Conservation (phyloP, 192 early-diverging fungal species). For the Linnemannia exigua region DNA sequence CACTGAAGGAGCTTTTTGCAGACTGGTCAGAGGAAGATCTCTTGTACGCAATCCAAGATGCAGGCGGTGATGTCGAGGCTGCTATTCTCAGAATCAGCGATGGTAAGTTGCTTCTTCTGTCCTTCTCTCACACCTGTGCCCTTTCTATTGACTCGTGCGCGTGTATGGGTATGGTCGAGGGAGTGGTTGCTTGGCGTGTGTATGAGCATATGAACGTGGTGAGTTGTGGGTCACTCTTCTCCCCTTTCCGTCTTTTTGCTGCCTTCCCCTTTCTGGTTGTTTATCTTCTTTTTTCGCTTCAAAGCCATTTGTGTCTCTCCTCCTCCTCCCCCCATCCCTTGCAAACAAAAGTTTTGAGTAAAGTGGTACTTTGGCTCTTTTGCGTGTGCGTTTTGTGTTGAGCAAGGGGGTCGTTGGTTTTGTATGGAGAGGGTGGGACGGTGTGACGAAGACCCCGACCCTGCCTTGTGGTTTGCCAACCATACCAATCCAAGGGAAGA, state of each 20-base stretch:
- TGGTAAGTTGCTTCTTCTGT: conserved; percentile 61
- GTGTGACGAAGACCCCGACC: neutral
- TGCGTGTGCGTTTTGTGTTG: conserved; percentile 6
- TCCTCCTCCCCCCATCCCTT: neutral
- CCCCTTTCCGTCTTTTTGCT: neutral
- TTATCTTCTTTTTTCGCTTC: neutral
- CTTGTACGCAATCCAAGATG: conserved; percentile 86
- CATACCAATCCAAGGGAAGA: neutral
- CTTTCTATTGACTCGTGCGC: neutral
- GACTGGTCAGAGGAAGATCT: conserved; percentile 94
- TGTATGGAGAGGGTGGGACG: neutral
- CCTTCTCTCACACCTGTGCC: conserved; percentile 4
- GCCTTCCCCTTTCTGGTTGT: conserved; percentile 24
- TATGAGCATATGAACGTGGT: neutral
- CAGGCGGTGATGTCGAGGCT: conserved; percentile 85
- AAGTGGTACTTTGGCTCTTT: neutral
- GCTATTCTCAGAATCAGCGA: conserved; percentile 87
- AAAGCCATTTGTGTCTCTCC: neutral
- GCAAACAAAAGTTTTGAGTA: neutral
- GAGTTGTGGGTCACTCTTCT: neutral
- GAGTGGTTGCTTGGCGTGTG: neutral
- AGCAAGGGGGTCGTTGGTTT: conserved; percentile 3
- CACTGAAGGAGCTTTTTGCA: conserved; percentile 79
- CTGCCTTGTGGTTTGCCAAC: neutral
- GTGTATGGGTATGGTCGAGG: neutral